These are phyloP conservation scores for Phytophthora meadii DNA, from an alignment of 352 stramenopile genomes.

Conservation along the genomic window DNA sequence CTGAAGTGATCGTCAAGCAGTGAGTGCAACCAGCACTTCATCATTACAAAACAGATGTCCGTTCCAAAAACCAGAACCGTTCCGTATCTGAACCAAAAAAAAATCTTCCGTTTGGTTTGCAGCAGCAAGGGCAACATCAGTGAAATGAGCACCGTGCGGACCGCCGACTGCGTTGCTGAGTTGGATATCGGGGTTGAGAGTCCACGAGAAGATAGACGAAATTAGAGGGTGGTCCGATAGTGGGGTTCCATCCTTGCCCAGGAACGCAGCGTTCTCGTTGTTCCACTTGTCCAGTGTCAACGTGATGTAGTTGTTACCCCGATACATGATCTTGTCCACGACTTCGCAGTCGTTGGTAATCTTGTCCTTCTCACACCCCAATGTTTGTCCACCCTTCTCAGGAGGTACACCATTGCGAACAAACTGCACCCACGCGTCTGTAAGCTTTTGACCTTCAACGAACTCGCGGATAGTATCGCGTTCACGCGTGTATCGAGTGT, in stretches of 20 bases:
- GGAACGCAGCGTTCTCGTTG: too few relatives aligned
- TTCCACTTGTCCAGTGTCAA: conserved; percentile 5
- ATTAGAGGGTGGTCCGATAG: conserved; percentile 62
- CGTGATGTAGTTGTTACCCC: conserved; percentile 53
- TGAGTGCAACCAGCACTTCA: too few relatives aligned
- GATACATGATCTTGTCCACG: conserved; percentile 71
- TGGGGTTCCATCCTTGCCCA: conserved; percentile 34
- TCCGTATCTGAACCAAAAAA: too few relatives aligned
- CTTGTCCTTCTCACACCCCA: conserved; percentile 41
- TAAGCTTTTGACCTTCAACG: conserved; percentile 34
- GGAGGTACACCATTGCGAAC: conserved; percentile 42
- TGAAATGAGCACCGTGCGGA: conserved; percentile 47
- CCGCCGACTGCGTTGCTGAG: conserved; percentile 47
- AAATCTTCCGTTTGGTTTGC: conserved; percentile 11
- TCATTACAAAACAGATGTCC: too few relatives aligned
- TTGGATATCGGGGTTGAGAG: conserved; percentile 31
- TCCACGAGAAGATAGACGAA: conserved; percentile 50
- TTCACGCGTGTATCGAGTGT: conserved; percentile 58
- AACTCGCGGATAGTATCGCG: conserved; percentile 50
- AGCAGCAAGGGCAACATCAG: conserved; percentile 35
- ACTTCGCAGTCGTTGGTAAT: conserved; percentile 58
- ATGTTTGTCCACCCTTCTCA: conserved; percentile 36
- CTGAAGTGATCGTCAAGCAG: too few relatives aligned
- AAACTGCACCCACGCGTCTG: conserved; percentile 53
- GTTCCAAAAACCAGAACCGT: too few relatives aligned